These are phyloP conservation scores for Cubamyces lactineus DNA, from an alignment of 768 basidiomycete genomes.

Conservation along the genomic window DNA sequence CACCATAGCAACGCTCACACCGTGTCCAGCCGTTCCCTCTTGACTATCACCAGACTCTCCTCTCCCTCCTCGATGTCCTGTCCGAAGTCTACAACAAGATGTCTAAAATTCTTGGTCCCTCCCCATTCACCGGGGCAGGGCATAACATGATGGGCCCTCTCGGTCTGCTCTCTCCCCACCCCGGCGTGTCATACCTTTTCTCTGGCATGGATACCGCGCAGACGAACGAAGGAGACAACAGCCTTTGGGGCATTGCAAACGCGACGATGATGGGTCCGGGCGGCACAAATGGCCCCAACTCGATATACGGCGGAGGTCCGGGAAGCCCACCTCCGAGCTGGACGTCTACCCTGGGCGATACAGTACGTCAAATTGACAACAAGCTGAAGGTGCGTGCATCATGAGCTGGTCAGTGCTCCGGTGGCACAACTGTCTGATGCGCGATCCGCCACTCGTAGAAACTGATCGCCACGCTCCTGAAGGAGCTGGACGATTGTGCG, in stretches of 20 bases:
- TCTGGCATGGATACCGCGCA: slow-evolving; percentile 45
- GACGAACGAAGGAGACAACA: slow-evolving; percentile 49
- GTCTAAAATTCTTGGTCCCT: slow-evolving; percentile 79
- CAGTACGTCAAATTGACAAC: slow-evolving; percentile 77
- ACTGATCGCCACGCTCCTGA: slow-evolving; percentile 76
- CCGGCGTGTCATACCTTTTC: slow-evolving; percentile 83
- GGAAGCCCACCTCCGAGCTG: slow-evolving; percentile 62
- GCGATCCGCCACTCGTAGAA: slow-evolving; percentile 55
- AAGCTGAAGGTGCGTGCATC: slow-evolving; percentile 72
- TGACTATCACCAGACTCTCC: slow-evolving; percentile 88
- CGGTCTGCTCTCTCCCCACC: slow-evolving; percentile 75
- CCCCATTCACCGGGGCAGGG: slow-evolving; percentile 69
- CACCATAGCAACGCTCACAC: background rate
- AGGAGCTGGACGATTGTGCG: slow-evolving; percentile 84
- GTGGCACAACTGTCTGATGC: slow-evolving; percentile 14
- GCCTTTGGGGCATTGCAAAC: slow-evolving; percentile 72
- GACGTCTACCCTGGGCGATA: slow-evolving; percentile 68
- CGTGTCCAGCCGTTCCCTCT: slow-evolving; percentile 75
- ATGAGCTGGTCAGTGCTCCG: background rate
- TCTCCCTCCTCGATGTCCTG: slow-evolving; percentile 87
- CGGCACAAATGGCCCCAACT: slow-evolving; percentile 31
- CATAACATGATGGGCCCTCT: slow-evolving; percentile 79
- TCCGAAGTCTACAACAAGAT: slow-evolving; percentile 91
- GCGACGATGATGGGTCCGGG: slow-evolving; percentile 33
- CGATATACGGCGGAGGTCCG: slow-evolving; percentile 37